Evolutionary conservation across 2,329 filamentous ascomycete genomes (phyloP), one percentile per base, ranked within the genome.

Genomic region (Aureobasidium musti): DNA sequence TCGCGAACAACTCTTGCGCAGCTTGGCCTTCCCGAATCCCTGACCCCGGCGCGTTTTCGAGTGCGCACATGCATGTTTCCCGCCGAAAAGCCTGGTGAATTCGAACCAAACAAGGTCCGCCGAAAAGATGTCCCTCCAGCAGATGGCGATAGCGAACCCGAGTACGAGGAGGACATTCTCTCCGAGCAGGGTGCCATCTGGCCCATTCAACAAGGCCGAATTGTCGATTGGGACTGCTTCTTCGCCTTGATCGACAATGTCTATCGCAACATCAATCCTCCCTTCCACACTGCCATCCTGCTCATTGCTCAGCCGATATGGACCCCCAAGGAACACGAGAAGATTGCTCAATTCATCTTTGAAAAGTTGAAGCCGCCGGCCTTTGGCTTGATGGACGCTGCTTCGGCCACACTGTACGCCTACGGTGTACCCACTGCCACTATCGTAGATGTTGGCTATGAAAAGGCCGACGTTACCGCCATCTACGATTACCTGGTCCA

Each of bases 311-410:
- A 96, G 72, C 93, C 95, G 4, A 89, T 89, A 71, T 99, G 95
- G 94, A 92, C 92, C 4, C 87, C 90, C 10, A 89, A 90, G 69
- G 92, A 97, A 77, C 89, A 89, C 75, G 94, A 98, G 79, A 86
- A 86, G 45, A 89, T 99, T 71, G 91, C 93, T 17, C 91, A 95
- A 69, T 99, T 97, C 81, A 87, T 98, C 70, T 99, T 99, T 74
- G 95, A 99, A 79, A 96, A 95, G 79, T 97, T 96, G 75, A 95
- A 94, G 80, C 95, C 92, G 0, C 95, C 95, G 0, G 92, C 91
- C 0, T 90, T 99, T 61, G 93, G 90, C 72, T 84, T 98, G 69
- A 89, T 99, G 81, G 91, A 98, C 78, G 90, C 92, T 72, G 93
- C 91, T 3, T 80, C 96, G 54, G 93, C 95, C 30, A 90, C 92